Evolutionary conservation across 345 rosid genomes (phyloP).

Genomic region (Pugionium cornutum): DNA sequence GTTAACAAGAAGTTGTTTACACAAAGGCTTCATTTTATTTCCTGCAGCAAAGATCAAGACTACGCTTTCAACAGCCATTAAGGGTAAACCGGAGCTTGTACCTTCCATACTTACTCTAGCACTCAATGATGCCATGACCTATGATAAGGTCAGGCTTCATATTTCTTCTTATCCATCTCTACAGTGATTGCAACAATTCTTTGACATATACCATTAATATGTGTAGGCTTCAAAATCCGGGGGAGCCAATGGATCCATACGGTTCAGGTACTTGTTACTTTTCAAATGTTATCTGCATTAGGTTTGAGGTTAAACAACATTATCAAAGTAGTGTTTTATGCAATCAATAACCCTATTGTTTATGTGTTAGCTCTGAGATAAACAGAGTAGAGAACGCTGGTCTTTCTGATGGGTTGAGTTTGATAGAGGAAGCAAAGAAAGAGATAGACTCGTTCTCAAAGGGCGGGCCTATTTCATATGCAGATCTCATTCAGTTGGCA

Average conservation of each 20-base stretch:
- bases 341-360: too few relatives aligned
- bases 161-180: constrained; percentile 11
- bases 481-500: constrained; percentile 82
- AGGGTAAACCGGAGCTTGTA: constrained; percentile 69
- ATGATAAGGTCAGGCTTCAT: constrained; percentile 74
- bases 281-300: neutral
- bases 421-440: constrained; percentile 65
- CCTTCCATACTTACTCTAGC: constrained; percentile 73
- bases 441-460: constrained; percentile 82
- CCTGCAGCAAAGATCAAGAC: constrained; percentile 64
- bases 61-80: constrained; percentile 50
- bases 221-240: constrained; percentile 89
- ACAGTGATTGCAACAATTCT: constrained; percentile 3
- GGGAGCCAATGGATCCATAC: constrained; percentile 90
- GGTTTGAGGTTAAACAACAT: neutral
- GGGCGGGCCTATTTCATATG: constrained; percentile 85
- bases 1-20: neutral
- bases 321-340: neutral
- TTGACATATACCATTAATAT: neutral
- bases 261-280: constrained; percentile 64
- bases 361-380: constrained; percentile 83
- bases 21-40: constrained; percentile 8
- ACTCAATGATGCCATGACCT: constrained; percentile 76
- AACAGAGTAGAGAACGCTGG: constrained; percentile 85
- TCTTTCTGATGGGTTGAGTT: constrained; percentile 60